Evolutionary conservation across 768 basidiomycete genomes (phyloP), one percentile per base, ranked within the genome.

Genomic region (Lyophyllum shimeji): DNA sequence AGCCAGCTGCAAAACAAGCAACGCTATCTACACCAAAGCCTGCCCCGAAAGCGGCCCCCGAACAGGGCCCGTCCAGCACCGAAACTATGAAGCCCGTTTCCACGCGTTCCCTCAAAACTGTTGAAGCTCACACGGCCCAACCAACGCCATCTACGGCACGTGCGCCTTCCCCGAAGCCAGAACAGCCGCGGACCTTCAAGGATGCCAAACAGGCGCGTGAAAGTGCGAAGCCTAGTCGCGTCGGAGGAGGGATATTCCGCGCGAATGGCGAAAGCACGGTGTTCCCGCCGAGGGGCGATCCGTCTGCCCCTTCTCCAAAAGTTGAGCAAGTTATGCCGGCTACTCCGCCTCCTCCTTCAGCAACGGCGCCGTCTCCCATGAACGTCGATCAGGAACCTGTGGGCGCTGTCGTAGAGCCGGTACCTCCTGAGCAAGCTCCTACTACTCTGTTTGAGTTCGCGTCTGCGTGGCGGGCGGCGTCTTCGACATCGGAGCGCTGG

Each of bases 211-310:
- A 80, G 51, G 75, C 74, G 0, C 81, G 87, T 24, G 79, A 83
- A 13, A 74, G 52, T 43, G 70, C 69, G 12, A 79, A 74, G 52
- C 70, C 61, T 17, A 75, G 72, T 52, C 76, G 76, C 39, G 79
- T 84, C 2, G 84, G 87, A 0, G 90, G 89, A 7, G 90, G 89
- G 0, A 87, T 93, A 49, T 89, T 93, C 71, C 80, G 84, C 24
- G 71, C 77, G 2, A 77, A 82, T 12, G 90, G 90, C 1, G 73
- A 81, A 17, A 81, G 78, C 43, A 86, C 81, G 1, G 67, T 90
- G 9, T 81, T 91, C 57, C 64, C 76, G 15, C 72, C 69, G 18
- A 62, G 73, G 49, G 64, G 65, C 37, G 15, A 31, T 20, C 34
- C 54, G 11, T 43, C 56, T 18, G 24, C 59, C 12, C 8, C 56